A percentile compares a stretch with the other conserved stretches of the same genome.
These are phyloP conservation scores for Periconia digitata DNA, from an alignment of 2,329 filamentous ascomycete genomes.

Conservation along the genomic window DNA sequence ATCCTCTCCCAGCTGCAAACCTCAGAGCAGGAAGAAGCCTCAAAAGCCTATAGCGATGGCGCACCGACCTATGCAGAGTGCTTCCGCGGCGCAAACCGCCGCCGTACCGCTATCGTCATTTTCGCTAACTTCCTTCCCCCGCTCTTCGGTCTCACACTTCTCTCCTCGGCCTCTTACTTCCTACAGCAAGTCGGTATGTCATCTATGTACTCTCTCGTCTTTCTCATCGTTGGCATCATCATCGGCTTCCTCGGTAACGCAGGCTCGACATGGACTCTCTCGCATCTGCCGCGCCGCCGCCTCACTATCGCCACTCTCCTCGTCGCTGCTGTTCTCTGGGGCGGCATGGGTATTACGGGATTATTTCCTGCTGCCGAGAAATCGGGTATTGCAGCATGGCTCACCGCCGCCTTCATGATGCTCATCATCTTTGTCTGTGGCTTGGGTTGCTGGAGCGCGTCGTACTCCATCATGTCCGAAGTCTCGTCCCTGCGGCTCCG, in stretches of 20 bases:
- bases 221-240: constrained; percentile 13
- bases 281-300: constrained; percentile 7
- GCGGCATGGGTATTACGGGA: constrained; percentile 10
- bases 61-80: constrained; percentile 27
- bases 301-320: constrained; percentile 10
- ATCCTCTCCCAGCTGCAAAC: constrained; percentile 35
- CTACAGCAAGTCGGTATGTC: constrained; percentile 13
- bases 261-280: constrained; percentile 10
- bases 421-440: constrained; percentile 33
- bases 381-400: constrained; percentile 1
- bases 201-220: constrained; percentile 5
- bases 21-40: constrained; percentile 51
- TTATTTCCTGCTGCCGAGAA: not conserved
- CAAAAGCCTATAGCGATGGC: constrained; percentile 44
- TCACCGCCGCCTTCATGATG: constrained; percentile 9
- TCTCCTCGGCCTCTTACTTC: constrained; percentile 48
- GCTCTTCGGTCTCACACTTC: constrained; percentile 50
- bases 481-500: constrained; percentile 38
- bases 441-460: constrained; percentile 40
- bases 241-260: constrained; percentile 10
- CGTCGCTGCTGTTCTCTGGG: constrained; percentile 7
- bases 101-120: constrained; percentile 22
- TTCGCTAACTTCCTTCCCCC: constrained; percentile 49
- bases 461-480: constrained; percentile 39
- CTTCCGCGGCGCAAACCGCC: constrained; percentile 11